A percentile compares a stretch with the other conserved stretches of the same genome.
These are phyloP conservation scores for Dioscorea alata DNA, from an alignment of 106 monocot species.

Conservation along the genomic window DNA sequence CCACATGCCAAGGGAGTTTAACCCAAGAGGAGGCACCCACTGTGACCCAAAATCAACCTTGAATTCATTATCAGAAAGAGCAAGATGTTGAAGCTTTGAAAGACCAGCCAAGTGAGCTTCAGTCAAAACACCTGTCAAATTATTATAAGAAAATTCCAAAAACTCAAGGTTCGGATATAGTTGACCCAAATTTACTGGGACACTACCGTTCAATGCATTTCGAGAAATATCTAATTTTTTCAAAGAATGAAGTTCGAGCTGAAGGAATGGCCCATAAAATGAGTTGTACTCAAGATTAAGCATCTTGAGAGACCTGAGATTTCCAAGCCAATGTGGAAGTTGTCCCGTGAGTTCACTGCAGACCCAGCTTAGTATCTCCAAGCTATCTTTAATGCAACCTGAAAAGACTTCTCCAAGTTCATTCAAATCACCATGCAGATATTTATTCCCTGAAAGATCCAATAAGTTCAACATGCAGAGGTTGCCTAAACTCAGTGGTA, in stretches of 20 bases:
- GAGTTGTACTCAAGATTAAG: constrained; percentile 8
- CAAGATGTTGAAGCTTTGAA: neutral
- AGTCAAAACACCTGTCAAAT: constrained; percentile 17
- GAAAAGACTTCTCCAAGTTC: neutral
- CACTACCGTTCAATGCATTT: too few species aligned
- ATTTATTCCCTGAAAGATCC: neutral
- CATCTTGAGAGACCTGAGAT: neutral
- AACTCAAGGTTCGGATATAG: constrained; percentile 6
- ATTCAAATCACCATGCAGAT: too few species aligned
- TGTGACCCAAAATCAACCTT: too few species aligned
- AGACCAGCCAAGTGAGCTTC: neutral
- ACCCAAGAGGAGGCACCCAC: constrained; percentile 11
- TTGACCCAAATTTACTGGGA: constrained; percentile 23
- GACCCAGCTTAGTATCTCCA: neutral
- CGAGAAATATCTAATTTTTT: too few species aligned
- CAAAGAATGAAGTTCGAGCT: too few species aligned
- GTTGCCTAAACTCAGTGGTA: too few species aligned
- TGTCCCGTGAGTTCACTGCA: neutral
- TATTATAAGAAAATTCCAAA: constrained; percentile 17
- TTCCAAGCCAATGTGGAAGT: constrained; percentile 3
- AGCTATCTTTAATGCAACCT: constrained; percentile 1
- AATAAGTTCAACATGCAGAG: neutral
- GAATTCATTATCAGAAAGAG: neutral
- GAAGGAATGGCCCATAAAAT: neutral
- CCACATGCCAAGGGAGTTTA: neutral